Evolutionary conservation across 1,284 basidiomycete genomes (phyloP).

Genomic region (Mycosarcoma maydis): DNA sequence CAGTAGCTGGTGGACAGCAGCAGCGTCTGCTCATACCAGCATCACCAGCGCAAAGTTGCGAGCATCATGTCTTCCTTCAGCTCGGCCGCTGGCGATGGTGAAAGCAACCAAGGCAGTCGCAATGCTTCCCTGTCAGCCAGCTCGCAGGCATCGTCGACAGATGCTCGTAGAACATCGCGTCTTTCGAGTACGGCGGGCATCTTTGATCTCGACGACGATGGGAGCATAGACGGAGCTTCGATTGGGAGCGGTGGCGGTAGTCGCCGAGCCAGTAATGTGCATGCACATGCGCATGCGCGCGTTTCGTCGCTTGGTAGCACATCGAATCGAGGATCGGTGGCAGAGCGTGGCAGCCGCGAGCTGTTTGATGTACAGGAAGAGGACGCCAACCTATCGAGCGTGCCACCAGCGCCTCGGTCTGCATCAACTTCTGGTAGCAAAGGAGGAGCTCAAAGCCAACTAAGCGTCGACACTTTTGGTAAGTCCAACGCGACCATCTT

Average conservation of each 20-base stretch:
- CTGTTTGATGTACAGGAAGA: slow-evolving; percentile 38
- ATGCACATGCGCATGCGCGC: too few species aligned
- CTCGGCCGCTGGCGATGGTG: slow-evolving; percentile 24
- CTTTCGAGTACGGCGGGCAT: slow-evolving; percentile 54
- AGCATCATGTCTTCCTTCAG: slow-evolving; percentile 28
- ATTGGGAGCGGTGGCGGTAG: slow-evolving; percentile 13
- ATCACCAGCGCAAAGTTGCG: not conserved
- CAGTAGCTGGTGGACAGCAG: slow-evolving; percentile 5
- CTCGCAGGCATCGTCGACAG: slow-evolving; percentile 35
- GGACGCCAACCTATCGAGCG: slow-evolving; percentile 10
- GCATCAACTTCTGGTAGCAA: slow-evolving; percentile 13
- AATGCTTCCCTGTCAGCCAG: slow-evolving; percentile 35
- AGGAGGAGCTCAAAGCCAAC: slow-evolving; percentile 11
- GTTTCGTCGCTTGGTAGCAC: slow-evolving; percentile 27
- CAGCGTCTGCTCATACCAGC: not conserved
- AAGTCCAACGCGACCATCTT: too few species aligned
- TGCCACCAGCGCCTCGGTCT: slow-evolving; percentile 7
- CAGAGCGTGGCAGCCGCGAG: slow-evolving; percentile 23
- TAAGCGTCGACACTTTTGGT: slow-evolving; percentile 37
- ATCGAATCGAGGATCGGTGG: slow-evolving; percentile 23
- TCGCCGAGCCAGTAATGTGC: too few species aligned
- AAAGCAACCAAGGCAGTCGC: slow-evolving; percentile 21
- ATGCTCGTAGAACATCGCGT: slow-evolving; percentile 28
- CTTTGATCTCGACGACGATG: slow-evolving; percentile 53
- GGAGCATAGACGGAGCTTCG: slow-evolving; percentile 16